Base-by-base conservation (phyloP, 441 rosid genomes). In the Adansonia grandidieri region DNA sequence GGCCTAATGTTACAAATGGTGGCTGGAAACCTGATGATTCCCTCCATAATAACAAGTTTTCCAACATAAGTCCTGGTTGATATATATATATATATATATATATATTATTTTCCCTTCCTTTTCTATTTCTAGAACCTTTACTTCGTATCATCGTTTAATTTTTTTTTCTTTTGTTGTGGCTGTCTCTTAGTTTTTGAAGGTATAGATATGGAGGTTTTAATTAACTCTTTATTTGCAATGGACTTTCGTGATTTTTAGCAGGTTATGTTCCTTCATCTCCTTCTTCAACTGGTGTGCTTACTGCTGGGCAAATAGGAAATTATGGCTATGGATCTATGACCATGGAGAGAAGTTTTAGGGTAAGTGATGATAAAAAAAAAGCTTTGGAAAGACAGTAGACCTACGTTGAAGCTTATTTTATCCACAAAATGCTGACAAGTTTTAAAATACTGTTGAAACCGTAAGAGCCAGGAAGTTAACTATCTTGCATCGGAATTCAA, bases 271-370 rank as follows among this genome's bases (percentile, higher is more conserved):
- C 37, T 79, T 85, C 87, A 71, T 81, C 86, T 73, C 79, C 89
- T 81, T 83, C 86, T 68, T 80, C 92, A 80, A 81, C 87, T 81
- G 87, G 82, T 57, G 87, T 77, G 73, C 51, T 81, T 54, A 75
- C 84, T 17, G 83, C 80, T 83, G 96, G 90, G 44, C 92, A 65
- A 17, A 65, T 65, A 86, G 91, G 88, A 57, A 82, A 82, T 85
- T 85, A 84, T 86, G 87, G 90, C 74, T 89, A 88, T 79, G 97
- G 92, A 69, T 85, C 98, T 72, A 85, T 85, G 68, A 84, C 87
- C 75, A 88, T 89, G 91, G 94, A 92, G 80, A 90, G 85, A 83
- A 86, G 81, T 63, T 90, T 89, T 77, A 84, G 91, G 89, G 96
- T 91, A 84, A 82, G 87, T 68, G 37, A 53, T 58, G 32, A 79